Evolutionary conservation across 2,329 filamentous ascomycete species (phyloP).

Genomic region (Monosporascus sp.): DNA sequence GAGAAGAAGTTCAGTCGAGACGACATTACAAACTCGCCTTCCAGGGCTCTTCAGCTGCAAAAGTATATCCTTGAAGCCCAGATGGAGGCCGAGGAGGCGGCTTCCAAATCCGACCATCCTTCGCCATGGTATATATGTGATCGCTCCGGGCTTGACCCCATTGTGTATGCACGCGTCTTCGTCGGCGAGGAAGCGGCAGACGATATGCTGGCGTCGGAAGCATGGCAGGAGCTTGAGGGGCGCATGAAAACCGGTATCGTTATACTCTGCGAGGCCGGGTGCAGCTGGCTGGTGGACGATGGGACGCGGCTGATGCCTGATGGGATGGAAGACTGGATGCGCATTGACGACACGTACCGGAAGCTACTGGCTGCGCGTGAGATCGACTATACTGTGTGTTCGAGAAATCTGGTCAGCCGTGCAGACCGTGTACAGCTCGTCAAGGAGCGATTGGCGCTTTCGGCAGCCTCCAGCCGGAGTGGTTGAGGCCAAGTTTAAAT

Average conservation of each 20-base stretch:
- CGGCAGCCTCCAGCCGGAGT: no score
- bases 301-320: conserved; percentile 31
- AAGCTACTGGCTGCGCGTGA: no score
- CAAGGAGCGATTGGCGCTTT: no score
- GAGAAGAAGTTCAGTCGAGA: conserved; percentile 26
- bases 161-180: conserved; percentile 33
- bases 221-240: conserved; percentile 25
- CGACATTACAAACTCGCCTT: conserved; percentile 27
- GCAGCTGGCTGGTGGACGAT: conserved; percentile 30
- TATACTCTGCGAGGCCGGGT: conserved; percentile 34
- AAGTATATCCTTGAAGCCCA: conserved; percentile 33
- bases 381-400: no score
- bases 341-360: no score
- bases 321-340: conserved; percentile 12
- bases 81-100: conserved; percentile 20
- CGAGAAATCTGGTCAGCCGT: no score
- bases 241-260: conserved; percentile 30
- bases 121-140: conserved; percentile 35
- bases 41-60: conserved; percentile 30
- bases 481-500: no score
- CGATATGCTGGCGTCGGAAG: conserved; percentile 15
- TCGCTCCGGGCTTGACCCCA: conserved; percentile 36
- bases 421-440: no score
- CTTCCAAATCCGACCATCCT: conserved; percentile 3
- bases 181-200: conserved; percentile 20